Conservation (phyloP, 176 grass and related monocot genomes). For the Triticum monococcum region DNA sequence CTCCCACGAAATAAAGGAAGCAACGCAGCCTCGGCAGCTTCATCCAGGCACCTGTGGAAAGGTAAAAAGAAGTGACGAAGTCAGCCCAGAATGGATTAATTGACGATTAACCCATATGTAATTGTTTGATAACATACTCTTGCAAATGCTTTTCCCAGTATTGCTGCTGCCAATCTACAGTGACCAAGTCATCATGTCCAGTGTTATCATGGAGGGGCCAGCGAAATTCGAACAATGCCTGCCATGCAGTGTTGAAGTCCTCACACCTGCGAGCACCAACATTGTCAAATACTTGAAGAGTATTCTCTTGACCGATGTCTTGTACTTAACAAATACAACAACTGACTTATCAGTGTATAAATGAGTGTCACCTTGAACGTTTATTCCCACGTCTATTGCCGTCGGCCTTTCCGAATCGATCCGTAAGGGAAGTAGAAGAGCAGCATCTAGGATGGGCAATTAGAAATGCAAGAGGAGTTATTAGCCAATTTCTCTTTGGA, state of each 20-base stretch:
- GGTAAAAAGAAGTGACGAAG: neutral
- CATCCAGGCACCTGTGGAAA: conserved; percentile 51
- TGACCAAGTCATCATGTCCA: conserved; percentile 18
- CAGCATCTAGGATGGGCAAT: conserved; percentile 21
- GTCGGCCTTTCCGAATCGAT: neutral
- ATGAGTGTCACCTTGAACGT: conserved; percentile 47
- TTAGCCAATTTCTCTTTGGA: neutral
- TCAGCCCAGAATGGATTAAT: neutral
- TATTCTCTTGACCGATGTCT: neutral
- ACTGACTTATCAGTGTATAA: neutral
- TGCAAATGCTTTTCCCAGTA: conserved; percentile 73
- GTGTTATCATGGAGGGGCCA: conserved; percentile 11
- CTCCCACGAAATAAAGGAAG: conserved; percentile 60
- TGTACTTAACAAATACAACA: neutral
- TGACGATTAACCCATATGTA: neutral
- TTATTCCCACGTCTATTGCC: conserved; percentile 30
- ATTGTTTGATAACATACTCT: conserved; percentile 26
- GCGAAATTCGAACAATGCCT: conserved; percentile 41
- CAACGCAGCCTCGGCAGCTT: conserved; percentile 59
- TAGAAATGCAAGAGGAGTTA: neutral
- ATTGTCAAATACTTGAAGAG: neutral
- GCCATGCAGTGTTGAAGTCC: conserved; percentile 53
- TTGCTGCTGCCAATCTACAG: conserved; percentile 46
- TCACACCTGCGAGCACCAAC: conserved; percentile 38
- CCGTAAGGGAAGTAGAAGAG: neutral